Base-by-base conservation (phyloP, 108 stramenopile species). In the Conticribra weissflogii region DNA sequence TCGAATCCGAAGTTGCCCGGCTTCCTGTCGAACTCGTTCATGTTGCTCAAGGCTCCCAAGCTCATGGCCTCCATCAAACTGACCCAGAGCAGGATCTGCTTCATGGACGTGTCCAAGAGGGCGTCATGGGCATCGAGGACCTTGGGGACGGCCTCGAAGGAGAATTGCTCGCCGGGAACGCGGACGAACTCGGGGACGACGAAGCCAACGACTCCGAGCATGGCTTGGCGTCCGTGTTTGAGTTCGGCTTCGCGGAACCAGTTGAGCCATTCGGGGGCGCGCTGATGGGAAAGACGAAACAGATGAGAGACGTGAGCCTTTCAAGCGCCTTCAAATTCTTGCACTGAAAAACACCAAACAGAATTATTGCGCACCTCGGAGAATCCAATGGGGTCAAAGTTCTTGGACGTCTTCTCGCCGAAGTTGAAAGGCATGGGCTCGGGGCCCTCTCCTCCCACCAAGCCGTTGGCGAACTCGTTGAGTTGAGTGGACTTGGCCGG, bases 161-260 rank as follows among this genome's bases (percentile, higher is more conserved):
- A 83, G 87, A 81, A 95, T 23, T 70, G 64, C 15, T 92, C 95
- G 9, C 95, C 95, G 22, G 95, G 95, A 58, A 96, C 78, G 55
- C 93, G 89, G 55, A 94, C 74, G 45, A 94, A 88, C 59, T 96
- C 96, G 53, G 93, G 65, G 51, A 77, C 86, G 71, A 94, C 74
- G 80, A 88, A 88, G 56, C 96, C 96, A 50, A 90, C 66, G 27
- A 84, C 81, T 63, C 92, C 96, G 36, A 96, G 68, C 96, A 96
- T 96, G 81, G 95, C 95, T 30, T 89, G 81, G 52, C 95, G 92
- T 45, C 92, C 89, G 71, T 96, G 95, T 44, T 77, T 72, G 71
- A 96, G 66, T 69, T 96, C 96, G 64, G 88, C 74, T 76, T 96
- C 96, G 65, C 96, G 90, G 91, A 94, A 96, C 71, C 82, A 96